These are phyloP conservation scores for Fagopyrum tataricum DNA, from an alignment of 148 eudicot genomes.

Conservation along the genomic window DNA sequence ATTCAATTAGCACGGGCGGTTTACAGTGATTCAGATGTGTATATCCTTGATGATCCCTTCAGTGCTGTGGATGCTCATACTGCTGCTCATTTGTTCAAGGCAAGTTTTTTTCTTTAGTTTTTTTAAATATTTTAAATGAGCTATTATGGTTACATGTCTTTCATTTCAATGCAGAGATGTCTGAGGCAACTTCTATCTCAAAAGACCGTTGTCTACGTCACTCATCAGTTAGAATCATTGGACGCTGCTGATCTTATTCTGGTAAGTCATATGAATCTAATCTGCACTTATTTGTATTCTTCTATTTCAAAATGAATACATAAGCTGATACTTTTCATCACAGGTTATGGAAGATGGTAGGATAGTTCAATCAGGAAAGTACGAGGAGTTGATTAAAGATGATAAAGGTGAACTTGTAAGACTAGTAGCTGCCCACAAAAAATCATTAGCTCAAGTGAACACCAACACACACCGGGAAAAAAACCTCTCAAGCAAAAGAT, in stretches of 20 bases:
- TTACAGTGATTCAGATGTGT: conserved; percentile 69
- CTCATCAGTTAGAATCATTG: conserved; percentile 82
- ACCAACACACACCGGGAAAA: conserved; percentile 28
- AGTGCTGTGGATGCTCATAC: conserved; percentile 98
- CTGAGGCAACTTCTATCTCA: conserved; percentile 43
- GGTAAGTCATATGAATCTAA: conserved; percentile 31
- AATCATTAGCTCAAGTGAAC: conserved; percentile 60
- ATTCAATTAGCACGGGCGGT: conserved; percentile 85
- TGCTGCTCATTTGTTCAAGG: conserved; percentile 83
- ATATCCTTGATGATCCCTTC: conserved; percentile 93
- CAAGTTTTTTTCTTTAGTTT: conserved; percentile 12
- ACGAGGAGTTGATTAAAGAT: conserved; percentile 50
- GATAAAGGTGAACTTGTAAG: conserved; percentile 51
- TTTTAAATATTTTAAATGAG: neutral
- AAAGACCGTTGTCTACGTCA: conserved; percentile 79
- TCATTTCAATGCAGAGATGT: conserved; percentile 48
- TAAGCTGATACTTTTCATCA: neutral
- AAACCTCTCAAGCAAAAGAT: conserved; percentile 11
- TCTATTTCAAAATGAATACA: neutral
- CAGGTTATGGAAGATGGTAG: conserved; percentile 87
- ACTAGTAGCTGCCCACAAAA: conserved; percentile 66
- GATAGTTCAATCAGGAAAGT: conserved; percentile 69
- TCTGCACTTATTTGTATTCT: neutral
- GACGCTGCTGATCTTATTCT: conserved; percentile 79
- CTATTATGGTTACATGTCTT: neutral